Percentiles rank a stretch among this genome's conserved stretches.
Conservation (phyloP, 257 asterid species). For the Scutellaria galericulata region DNA sequence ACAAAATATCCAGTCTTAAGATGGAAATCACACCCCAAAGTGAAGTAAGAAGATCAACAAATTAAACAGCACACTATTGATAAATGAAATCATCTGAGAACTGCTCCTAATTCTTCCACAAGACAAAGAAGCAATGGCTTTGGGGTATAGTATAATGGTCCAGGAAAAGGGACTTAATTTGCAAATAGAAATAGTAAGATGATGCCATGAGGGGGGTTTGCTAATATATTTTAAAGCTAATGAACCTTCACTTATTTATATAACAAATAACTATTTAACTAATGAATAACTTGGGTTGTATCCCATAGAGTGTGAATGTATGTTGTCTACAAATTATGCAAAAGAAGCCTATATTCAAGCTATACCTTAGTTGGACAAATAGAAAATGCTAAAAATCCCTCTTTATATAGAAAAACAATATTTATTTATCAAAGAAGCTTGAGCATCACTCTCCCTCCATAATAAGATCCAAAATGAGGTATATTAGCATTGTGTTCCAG, state of each 20-base stretch:
- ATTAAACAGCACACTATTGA: neutral
- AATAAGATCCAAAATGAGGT: slow-evolving; percentile 6
- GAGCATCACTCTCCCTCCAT: neutral
- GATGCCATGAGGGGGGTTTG: too few species aligned
- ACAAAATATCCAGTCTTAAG: slow-evolving; percentile 2
- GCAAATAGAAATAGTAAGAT: neutral
- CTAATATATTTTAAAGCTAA: too few species aligned
- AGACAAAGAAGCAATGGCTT: too few species aligned
- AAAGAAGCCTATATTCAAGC: too few species aligned
- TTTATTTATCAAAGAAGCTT: too few species aligned
- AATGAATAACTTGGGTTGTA: neutral
- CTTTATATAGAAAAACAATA: neutral
- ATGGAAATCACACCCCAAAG: slow-evolving; percentile 10
- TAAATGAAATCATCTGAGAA: neutral
- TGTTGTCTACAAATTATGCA: too few species aligned
- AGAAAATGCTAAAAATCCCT: too few species aligned
- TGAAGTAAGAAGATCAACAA: neutral
- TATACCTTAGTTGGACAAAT: too few species aligned
- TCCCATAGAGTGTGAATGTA: too few species aligned
- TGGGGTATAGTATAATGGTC: neutral
- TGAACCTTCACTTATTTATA: too few species aligned
- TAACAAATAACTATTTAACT: too few species aligned
- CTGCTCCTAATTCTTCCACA: neutral
- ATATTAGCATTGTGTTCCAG: neutral
- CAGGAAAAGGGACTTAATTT: slow-evolving; percentile 4